phyloP scores from a whole-genome alignment of 2,329 filamentous ascomycete species.

The Stemphylium lycopersici region DNA sequence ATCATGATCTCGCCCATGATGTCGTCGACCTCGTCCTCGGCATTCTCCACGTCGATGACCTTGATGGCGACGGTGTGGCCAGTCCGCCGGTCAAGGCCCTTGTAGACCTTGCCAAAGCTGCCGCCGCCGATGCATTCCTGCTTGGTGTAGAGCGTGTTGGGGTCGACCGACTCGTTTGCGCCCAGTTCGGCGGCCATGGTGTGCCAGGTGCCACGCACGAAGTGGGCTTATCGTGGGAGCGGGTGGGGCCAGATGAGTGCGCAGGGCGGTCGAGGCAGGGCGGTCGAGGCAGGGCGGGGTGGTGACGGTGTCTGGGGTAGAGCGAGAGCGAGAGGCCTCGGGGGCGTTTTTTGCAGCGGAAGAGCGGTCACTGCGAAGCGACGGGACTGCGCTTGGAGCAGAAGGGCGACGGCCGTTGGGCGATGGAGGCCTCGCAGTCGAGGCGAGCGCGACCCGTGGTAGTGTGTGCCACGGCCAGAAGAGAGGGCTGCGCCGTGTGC shows the following conservation, averaged over 20 bases:
- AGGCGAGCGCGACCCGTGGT: neutral
- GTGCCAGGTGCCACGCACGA: neutral
- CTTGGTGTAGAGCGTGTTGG: slow-evolving; percentile 90
- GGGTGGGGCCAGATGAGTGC: neutral
- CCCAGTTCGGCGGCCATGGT: slow-evolving; percentile 38
- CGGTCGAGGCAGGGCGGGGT: neutral
- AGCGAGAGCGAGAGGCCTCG: slow-evolving; percentile 1
- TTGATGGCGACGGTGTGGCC: slow-evolving; percentile 97
- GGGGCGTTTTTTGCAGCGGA: slow-evolving; percentile 2
- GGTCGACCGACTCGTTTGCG: slow-evolving; percentile 69
- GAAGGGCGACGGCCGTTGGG: neutral
- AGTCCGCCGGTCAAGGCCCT: slow-evolving; percentile 93
- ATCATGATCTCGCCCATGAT: slow-evolving; percentile 99
- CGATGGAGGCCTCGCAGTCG: neutral
- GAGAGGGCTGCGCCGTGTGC: slow-evolving; percentile 1
- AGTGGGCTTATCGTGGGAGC: neutral
- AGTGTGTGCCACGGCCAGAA: neutral
- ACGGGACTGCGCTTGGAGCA: slow-evolving; percentile 4
- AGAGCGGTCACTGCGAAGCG: slow-evolving; percentile 13
- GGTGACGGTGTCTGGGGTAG: slow-evolving; percentile 1
- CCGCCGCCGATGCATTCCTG: slow-evolving; percentile 77
- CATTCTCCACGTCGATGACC: slow-evolving; percentile 97
- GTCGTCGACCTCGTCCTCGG: slow-evolving; percentile 98
- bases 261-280: neutral
- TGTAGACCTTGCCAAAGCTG: slow-evolving; percentile 98